Percentiles rank a stretch among this genome's conserved stretches.
Evolutionary conservation across 495 filamentous ascomycete genomes (phyloP).

Genomic region (Friedmanniomyces simplex): DNA sequence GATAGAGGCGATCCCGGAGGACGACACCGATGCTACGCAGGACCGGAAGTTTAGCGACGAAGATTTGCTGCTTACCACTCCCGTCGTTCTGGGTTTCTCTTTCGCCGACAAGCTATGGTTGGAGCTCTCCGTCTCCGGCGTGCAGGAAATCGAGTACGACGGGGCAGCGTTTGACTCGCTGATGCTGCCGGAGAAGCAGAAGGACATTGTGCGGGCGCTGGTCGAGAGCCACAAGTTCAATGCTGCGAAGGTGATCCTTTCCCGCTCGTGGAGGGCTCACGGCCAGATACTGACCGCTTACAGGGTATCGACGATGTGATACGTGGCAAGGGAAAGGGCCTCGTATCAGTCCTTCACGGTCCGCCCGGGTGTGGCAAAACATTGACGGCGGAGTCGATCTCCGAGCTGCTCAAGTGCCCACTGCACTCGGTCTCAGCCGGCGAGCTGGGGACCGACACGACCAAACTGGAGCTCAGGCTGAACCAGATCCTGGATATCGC

Average conservation of each 20-base stretch:
- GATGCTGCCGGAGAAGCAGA: slow-evolving; percentile 64
- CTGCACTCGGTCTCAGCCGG: slow-evolving; percentile 78
- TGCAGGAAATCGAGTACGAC: slow-evolving; percentile 77
- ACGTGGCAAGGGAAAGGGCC: slow-evolving; percentile 65
- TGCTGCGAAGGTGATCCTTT: slow-evolving; percentile 47
- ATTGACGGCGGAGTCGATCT: slow-evolving; percentile 78
- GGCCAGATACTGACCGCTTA: too few species aligned
- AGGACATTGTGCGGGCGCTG: slow-evolving; percentile 69
- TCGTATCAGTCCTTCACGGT: slow-evolving; percentile 68
- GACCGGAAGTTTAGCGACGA: slow-evolving; percentile 60
- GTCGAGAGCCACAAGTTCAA: slow-evolving; percentile 76
- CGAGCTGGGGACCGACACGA: slow-evolving; percentile 69
- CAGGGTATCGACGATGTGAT: slow-evolving; percentile 73
- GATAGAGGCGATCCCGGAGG: not conserved
- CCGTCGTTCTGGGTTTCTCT: slow-evolving; percentile 84
- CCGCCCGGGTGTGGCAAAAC: slow-evolving; percentile 74
- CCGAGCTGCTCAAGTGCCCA: slow-evolving; percentile 69
- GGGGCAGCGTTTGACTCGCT: slow-evolving; percentile 69
- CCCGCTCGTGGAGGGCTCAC: too few species aligned
- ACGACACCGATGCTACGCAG: slow-evolving; percentile 18
- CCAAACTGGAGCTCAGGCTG: slow-evolving; percentile 67
- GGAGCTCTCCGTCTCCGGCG: slow-evolving; percentile 73
- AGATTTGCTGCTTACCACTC: slow-evolving; percentile 81
- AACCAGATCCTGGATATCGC: slow-evolving; percentile 80
- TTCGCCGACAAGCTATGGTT: slow-evolving; percentile 56